Evolutionary conservation across 225 moss, liverwort and hornwort genomes (phyloP).

Genomic region (Marchantia polymorpha): DNA sequence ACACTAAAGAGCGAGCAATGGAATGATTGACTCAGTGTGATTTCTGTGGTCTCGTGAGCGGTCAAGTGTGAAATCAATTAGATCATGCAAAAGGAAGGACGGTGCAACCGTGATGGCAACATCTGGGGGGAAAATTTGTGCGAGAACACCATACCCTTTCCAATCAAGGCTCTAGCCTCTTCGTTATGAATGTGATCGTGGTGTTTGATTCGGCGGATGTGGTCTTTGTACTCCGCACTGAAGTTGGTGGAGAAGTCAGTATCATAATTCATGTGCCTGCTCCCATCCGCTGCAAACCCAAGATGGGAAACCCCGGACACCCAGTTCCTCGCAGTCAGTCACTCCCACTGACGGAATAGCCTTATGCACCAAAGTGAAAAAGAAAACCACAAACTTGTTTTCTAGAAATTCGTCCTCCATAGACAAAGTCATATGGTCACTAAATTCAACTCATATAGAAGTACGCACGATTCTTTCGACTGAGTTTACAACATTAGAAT

Average conservation of each 20-base stretch:
- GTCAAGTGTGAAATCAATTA: not conserved
- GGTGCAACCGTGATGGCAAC: no score
- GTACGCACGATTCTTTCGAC: no score
- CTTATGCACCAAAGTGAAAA: no score
- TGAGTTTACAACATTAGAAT: no score
- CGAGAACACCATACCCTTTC: constrained; percentile 20
- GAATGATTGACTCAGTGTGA: no score
- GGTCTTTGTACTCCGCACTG: constrained; percentile 18
- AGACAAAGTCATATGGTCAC: no score
- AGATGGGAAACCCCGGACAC: not conserved
- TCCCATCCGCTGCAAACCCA: constrained; percentile 15
- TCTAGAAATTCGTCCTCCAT: no score
- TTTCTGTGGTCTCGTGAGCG: not conserved
- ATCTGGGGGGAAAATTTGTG: no score
- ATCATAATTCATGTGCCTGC: constrained; percentile 18
- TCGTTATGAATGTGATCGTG: constrained; percentile 14
- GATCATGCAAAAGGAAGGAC: not conserved
- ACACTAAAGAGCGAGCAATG: not conserved
- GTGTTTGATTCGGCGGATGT: constrained; percentile 19
- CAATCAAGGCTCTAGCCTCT: constrained; percentile 3
- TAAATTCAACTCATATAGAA: no score
- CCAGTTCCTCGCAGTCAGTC: no score
- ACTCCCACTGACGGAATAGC: no score
- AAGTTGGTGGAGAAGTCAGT: constrained; percentile 24
- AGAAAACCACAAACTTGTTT: no score